A percentile compares a stretch with the other conserved stretches of the same genome.
phyloP scores from a whole-genome alignment of 2,329 filamentous ascomycete genomes.

The Talaromyces piceae region DNA sequence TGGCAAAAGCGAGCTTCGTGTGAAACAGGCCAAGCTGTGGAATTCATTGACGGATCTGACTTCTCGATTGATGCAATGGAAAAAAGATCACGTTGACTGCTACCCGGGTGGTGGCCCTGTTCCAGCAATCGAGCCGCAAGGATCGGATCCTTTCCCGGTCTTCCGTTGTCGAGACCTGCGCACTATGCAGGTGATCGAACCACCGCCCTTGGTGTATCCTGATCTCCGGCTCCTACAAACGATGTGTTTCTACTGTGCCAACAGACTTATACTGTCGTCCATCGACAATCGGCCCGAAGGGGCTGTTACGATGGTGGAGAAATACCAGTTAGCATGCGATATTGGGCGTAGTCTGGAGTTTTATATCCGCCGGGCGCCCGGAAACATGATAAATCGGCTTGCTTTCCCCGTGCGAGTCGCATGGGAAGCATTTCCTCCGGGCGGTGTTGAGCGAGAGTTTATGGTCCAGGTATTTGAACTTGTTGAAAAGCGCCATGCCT shows the following conservation, averaged over 20 bases:
- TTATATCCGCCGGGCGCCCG: constrained; percentile 28
- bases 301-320: constrained; percentile 22
- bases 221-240: constrained; percentile 29
- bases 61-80: constrained; percentile 23
- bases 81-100: constrained; percentile 23
- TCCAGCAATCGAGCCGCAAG: constrained; percentile 19
- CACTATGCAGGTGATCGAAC: constrained; percentile 23
- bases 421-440: constrained; percentile 29
- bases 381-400: constrained; percentile 35
- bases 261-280: constrained; percentile 27
- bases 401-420: constrained; percentile 31
- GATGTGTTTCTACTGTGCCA: constrained; percentile 29
- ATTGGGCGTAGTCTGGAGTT: constrained; percentile 30
- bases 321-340: constrained; percentile 28
- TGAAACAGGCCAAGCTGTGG: constrained; percentile 28
- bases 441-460: constrained; percentile 25
- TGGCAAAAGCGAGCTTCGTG: constrained; percentile 23
- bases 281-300: constrained; percentile 25
- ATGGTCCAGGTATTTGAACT: constrained; percentile 26
- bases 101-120: constrained; percentile 23
- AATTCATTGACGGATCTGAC: constrained; percentile 28
- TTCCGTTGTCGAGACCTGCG: constrained; percentile 28
- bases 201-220: constrained; percentile 27
- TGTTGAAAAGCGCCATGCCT: constrained; percentile 27
- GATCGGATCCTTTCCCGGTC: constrained; percentile 24